Conservation (phyloP, 805 yeast species). For the Hanseniaspora lindneri region DNA sequence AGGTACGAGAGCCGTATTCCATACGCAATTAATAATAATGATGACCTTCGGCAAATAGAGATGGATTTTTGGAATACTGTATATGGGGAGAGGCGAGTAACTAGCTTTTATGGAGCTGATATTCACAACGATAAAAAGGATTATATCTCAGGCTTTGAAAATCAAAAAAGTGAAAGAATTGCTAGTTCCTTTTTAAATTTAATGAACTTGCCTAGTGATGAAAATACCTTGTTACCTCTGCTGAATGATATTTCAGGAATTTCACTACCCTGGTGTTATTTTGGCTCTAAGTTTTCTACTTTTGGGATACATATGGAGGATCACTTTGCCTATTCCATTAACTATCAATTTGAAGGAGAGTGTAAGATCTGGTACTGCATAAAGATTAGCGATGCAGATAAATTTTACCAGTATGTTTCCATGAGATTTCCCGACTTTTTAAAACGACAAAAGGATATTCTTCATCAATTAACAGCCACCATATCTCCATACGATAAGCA, state of each 20-base stretch:
- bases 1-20: constrained; percentile 42
- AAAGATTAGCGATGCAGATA: constrained; percentile 52
- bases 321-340: constrained; percentile 81
- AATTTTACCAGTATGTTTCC: constrained; percentile 54
- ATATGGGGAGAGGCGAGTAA: constrained; percentile 35
- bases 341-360: constrained; percentile 82
- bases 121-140: constrained; percentile 39
- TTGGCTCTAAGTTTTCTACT: constrained; percentile 80
- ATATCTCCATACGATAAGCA: constrained; percentile 52
- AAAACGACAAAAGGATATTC: constrained; percentile 70
- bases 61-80: constrained; percentile 55
- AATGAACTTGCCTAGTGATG: constrained; percentile 56
- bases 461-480: constrained; percentile 75
- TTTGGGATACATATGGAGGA: constrained; percentile 97
- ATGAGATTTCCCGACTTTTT: constrained; percentile 62
- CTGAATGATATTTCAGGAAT: constrained; percentile 73
- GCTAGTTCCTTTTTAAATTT: constrained; percentile 62
- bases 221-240: constrained; percentile 57
- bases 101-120: constrained; percentile 76
- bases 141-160: constrained; percentile 46
- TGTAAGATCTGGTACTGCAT: constrained; percentile 91
- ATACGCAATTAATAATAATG: constrained; percentile 29
- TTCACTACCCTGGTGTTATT: constrained; percentile 91
- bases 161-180: constrained; percentile 27
- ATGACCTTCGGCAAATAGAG: constrained; percentile 40